Conservation (phyloP, 441 rosid genomes). For the Capsella rubella region DNA sequence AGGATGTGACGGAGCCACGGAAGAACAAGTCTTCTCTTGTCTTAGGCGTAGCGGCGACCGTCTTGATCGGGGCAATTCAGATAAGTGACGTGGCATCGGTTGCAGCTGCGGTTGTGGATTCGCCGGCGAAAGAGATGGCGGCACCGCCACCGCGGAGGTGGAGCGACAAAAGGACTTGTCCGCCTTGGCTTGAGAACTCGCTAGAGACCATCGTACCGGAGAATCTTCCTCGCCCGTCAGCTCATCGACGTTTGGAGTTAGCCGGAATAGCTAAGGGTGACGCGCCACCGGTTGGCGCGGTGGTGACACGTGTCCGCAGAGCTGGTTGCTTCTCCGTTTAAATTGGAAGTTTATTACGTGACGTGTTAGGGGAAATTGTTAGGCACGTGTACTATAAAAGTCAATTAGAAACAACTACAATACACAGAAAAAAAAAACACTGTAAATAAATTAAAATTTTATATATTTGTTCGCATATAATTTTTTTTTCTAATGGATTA, state of each 20-base stretch:
- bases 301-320: conserved; percentile 8
- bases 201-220: conserved; percentile 75
- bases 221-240: conserved; percentile 70
- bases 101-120: conserved; percentile 38
- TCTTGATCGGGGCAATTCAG: conserved; percentile 19
- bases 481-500: neutral
- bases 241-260: conserved; percentile 54
- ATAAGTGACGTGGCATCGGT: conserved; percentile 24
- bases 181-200: conserved; percentile 65
- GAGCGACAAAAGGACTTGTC: conserved; percentile 70
- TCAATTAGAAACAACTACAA: neutral
- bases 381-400: conserved; percentile 1
- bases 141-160: conserved; percentile 49
- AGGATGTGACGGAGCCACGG: conserved; percentile 27
- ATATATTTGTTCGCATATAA: neutral
- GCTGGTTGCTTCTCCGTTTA: conserved; percentile 55
- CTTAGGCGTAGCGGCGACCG: neutral
- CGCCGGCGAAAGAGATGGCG: conserved; percentile 36
- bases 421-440: neutral
- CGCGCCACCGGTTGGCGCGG: conserved; percentile 40
- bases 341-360: conserved; percentile 34
- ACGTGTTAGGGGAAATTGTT: conserved; percentile 29
- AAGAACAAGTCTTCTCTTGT: conserved; percentile 23
- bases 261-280: conserved; percentile 32
- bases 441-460: conserved; percentile 7